A percentile compares a stretch with the other conserved stretches of the same genome.
phyloP scores from a whole-genome alignment of 495 filamentous ascomycete genomes.

The Geopyxis carbonaria region DNA sequence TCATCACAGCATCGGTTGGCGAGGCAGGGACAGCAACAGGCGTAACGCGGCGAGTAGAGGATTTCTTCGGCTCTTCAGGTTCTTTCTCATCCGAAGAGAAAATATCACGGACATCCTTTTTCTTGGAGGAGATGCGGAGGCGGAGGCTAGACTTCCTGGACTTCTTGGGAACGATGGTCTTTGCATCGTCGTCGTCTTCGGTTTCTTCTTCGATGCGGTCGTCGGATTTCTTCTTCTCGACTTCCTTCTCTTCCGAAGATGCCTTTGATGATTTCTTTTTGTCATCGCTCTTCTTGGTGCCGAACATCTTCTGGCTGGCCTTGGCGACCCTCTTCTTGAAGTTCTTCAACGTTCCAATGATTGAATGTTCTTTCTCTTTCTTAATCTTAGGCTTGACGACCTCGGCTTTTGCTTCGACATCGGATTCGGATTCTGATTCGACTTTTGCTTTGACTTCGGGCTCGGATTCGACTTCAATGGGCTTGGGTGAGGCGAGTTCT shows the following conservation, averaged over 20 bases:
- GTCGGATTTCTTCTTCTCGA: constrained; percentile 8
- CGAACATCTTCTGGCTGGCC: constrained; percentile 5
- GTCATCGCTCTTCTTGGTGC: constrained; percentile 9
- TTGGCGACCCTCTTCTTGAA: constrained; percentile 21
- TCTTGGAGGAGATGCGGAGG: neutral
- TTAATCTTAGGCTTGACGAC: too few relatives aligned
- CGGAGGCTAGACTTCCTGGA: neutral
- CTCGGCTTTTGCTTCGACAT: too few relatives aligned
- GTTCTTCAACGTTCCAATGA: constrained; percentile 11
- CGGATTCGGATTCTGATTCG: too few relatives aligned
- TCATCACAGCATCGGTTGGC: neutral
- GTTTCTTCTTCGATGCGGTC: constrained; percentile 1
- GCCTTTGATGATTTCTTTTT: constrained; percentile 13
- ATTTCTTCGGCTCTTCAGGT: neutral
- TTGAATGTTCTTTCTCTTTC: too few relatives aligned
- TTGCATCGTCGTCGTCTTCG: constrained; percentile 4
- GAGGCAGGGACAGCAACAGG: neutral
- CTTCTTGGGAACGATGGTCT: too few relatives aligned
- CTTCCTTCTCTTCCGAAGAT: constrained; percentile 7
- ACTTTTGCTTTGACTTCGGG: too few relatives aligned
- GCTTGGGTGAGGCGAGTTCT: too few relatives aligned
- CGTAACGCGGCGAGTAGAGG: neutral
- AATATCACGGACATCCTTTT: neutral
- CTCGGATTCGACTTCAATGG: too few relatives aligned
- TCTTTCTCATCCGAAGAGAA: neutral